Base-by-base conservation (phyloP, 257 asterid species). In the Solanum raphanifolium region DNA sequence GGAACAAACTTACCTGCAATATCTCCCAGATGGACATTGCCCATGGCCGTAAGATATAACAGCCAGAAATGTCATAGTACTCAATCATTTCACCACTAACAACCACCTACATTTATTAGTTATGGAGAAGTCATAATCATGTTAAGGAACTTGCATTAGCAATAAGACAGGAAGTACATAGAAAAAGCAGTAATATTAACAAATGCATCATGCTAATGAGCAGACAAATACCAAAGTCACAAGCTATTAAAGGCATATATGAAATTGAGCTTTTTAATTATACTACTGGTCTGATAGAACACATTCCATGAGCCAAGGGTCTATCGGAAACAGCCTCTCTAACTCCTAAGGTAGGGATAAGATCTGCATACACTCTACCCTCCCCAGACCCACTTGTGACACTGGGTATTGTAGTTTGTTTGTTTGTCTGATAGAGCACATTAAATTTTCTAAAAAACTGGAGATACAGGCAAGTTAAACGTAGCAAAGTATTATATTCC, bases 21-120 rank as follows among this genome's bases (percentile, higher is more conserved):
- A 91, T 92, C 93, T 95, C 99, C 99, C 99, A 97, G 66, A 97
- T 95, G 68, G 98, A 92, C 96, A 97, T 95, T 43, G 99, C 98
- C 98, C 99, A 95, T 83, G 99, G 99, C 7, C 99, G 96, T 88
- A 97, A 91, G 88, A 97, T 95, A 88, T 97, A 97, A 93, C 99
- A 95, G 84, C 99, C 99, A 86, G 99, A 97, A 87, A 97, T 97
- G 94, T 97, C 99, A 92, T 97, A 97, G 92, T 97, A 97, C 91
- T 97, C 98, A 25, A 97, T 95, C 97, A 95, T 93, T 88, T 96
- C 98, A 58, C 98, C 98, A 65, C 87, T 90, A 38, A 97, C 99
- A 74, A 97, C 99, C 66, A 97, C 98, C 99, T 96, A 86, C n/a
- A 73, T 52, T 8, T 48, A 82, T 82, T 82, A 82, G 41, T 48